Conservation (phyloP, 768 basidiomycete genomes). For the Collybia nuda region DNA sequence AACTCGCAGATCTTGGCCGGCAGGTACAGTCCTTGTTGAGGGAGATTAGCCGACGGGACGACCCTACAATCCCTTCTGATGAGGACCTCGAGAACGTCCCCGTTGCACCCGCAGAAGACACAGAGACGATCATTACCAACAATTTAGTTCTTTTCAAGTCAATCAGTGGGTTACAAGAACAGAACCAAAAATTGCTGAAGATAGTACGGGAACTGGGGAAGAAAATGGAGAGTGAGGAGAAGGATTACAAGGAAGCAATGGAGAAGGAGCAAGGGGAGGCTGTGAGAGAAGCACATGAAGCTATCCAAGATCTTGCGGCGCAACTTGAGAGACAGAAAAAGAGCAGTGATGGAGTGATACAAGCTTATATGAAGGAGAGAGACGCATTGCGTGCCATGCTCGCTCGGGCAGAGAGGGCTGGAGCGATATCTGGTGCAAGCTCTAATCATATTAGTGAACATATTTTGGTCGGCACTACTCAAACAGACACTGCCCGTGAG, state of each 20-base stretch:
- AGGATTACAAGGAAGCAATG: slow-evolving; percentile 67
- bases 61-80: slow-evolving; percentile 78
- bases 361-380: slow-evolving; percentile 83
- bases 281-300: slow-evolving; percentile 83
- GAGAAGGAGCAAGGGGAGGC: slow-evolving; percentile 78
- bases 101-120: slow-evolving; percentile 45
- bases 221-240: slow-evolving; percentile 85
- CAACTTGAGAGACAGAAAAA: slow-evolving; percentile 81
- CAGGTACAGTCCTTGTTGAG: slow-evolving; percentile 82
- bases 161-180: slow-evolving; percentile 78
- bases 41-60: slow-evolving; percentile 78
- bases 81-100: slow-evolving; percentile 52
- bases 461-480: slow-evolving; percentile 3
- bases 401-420: slow-evolving; percentile 44
- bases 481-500: slow-evolving; percentile 50
- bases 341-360: slow-evolving; percentile 65
- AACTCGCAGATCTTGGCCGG: slow-evolving; percentile 78
- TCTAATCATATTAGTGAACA: slow-evolving; percentile 19
- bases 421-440: slow-evolving; percentile 12
- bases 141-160: slow-evolving; percentile 86
- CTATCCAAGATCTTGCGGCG: slow-evolving; percentile 74
- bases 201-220: slow-evolving; percentile 80
- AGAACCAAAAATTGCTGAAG: slow-evolving; percentile 87
- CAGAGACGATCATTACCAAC: slow-evolving; percentile 82
- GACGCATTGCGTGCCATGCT: slow-evolving; percentile 83